Evolutionary conservation across 1,284 basidiomycete species (phyloP).

Genomic region (Irpex lacteus): DNA sequence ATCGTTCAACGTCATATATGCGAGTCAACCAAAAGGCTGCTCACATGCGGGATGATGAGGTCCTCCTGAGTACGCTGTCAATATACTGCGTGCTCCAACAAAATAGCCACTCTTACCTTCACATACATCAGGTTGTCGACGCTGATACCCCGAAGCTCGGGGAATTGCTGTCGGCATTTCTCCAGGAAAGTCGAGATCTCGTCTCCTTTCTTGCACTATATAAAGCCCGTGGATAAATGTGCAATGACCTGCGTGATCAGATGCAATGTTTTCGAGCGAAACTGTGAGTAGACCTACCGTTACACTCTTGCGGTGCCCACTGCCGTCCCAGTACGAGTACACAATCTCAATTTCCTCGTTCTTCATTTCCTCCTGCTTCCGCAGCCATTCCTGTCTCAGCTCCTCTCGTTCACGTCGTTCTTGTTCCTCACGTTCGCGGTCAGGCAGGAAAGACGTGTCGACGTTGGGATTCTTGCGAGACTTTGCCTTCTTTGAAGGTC

Average conservation of each 20-base stretch:
- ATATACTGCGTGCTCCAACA: constrained; percentile 3
- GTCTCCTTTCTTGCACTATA: constrained; percentile 97
- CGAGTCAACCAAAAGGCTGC: constrained; percentile 22
- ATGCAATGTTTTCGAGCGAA: constrained; percentile 7
- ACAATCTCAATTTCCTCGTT: constrained; percentile 87
- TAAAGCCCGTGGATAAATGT: constrained; percentile 10
- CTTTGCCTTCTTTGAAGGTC: constrained; percentile 67
- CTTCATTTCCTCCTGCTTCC: constrained; percentile 86
- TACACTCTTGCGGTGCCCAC: constrained; percentile 92
- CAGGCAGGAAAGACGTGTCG: constrained; percentile 97
- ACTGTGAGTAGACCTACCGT: constrained; percentile 52
- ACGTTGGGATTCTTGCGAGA: constrained; percentile 94
- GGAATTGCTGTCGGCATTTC: constrained; percentile 90
- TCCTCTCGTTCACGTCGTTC: constrained; percentile 88
- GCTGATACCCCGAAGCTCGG: constrained; percentile 85
- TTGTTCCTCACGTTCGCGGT: constrained; percentile 91
- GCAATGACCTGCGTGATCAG: constrained; percentile 28
- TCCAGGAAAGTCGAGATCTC: constrained; percentile 86
- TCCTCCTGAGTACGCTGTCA: constrained; percentile 67
- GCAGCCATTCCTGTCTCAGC: constrained; percentile 88
- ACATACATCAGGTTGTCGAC: constrained; percentile 99
- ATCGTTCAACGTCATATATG: constrained; percentile 4
- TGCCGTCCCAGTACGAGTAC: constrained; percentile 99
- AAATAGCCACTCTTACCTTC: constrained; percentile 59
- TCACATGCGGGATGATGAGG: constrained; percentile 89